Evolutionary conservation across 805 yeast species (phyloP).

Genomic region (Gaillardinia entomophila): DNA sequence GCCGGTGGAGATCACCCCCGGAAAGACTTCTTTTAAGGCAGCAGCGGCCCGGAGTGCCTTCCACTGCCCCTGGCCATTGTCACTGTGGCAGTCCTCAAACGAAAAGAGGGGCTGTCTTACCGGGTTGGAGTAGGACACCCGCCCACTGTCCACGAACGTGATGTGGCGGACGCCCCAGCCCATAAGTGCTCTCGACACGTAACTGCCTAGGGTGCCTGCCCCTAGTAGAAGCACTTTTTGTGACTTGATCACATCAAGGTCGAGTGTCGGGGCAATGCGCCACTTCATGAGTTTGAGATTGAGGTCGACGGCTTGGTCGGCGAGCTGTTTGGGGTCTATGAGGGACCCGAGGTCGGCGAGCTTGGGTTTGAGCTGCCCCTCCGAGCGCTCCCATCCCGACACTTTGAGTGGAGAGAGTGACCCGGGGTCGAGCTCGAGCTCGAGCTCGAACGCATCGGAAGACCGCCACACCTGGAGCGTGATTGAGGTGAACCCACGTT

Average conservation of each 20-base stretch:
- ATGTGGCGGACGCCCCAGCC: constrained; percentile 93
- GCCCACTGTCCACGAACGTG: constrained; percentile 86
- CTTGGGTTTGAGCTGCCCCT: constrained; percentile 65
- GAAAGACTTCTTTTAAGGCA: constrained; percentile 68
- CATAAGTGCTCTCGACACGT: constrained; percentile 75
- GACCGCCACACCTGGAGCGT: constrained; percentile 19
- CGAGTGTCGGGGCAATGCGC: constrained; percentile 82
- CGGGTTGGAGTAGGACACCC: constrained; percentile 88
- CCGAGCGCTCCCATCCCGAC: constrained; percentile 89
- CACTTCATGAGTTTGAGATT: constrained; percentile 93
- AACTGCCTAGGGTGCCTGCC: constrained; percentile 93
- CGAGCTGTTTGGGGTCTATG: constrained; percentile 74
- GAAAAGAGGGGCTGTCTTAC: constrained; percentile 87
- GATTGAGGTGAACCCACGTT: constrained; percentile 13
- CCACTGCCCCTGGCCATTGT: constrained; percentile 52
- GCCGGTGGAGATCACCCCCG: constrained; percentile 66
- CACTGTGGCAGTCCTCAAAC: constrained; percentile 74
- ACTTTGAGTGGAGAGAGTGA: constrained; percentile 31
- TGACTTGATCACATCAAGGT: constrained; percentile 57
- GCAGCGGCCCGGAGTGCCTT: constrained; percentile 79
- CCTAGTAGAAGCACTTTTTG: constrained; percentile 79
- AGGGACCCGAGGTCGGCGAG: constrained; percentile 75
- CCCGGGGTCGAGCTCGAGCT: constrained; percentile 6
- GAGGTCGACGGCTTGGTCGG: constrained; percentile 88
- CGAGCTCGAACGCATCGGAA: constrained; percentile 12